Evolutionary conservation across 768 basidiomycete species (phyloP), one percentile per base, ranked within the genome.

Genomic region (Ramaria sp.): DNA sequence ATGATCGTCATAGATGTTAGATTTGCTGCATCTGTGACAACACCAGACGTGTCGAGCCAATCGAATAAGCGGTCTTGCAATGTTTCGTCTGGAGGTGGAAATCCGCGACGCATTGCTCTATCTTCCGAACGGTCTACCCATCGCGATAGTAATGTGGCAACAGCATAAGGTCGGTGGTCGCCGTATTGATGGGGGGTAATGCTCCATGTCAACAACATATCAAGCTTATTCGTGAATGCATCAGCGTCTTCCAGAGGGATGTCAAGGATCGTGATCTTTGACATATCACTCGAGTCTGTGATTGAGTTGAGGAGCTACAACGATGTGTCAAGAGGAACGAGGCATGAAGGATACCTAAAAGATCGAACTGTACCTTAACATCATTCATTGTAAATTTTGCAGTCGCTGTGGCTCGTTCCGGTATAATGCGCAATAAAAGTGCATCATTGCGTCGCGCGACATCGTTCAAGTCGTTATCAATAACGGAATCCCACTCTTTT

Each of bases 171-270:
- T 32, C 88, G 74, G 60, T 90, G 89, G 42, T 88, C 83, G 9
- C 89, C 88, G 57, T 83, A 89, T 66, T 91, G 89, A 16, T 86
- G 70, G 2, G 82, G 78, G 0, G 88, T 87, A 25, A 90, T 80
- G 60, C 79, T 79, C 88, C 89, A 92, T 0, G 85, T 85, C 9
- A 91, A 73, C 2, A 90, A 72, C 50, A 82, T 75, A 59, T 86
- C 79, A 16, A 90, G 74, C 62, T 89, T 88, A 56, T 77, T 76
- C n/a, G 73, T 67, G 61, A 88, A 86, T 10, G 66, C 63, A 12
- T 70, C 61, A 20, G 68, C 62, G 52, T 74, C 71, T 20, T 37
- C 50, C 51, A 25, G 66, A 63, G 2, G 64, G 63, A 27, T 69
- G 6, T 76, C 71, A 59, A 90, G 86, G 63, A 84, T 87, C 1